These are phyloP conservation scores for Sporothrix brunneoviolacea DNA, from an alignment of 2,329 filamentous ascomycete genomes.

Conservation along the genomic window DNA sequence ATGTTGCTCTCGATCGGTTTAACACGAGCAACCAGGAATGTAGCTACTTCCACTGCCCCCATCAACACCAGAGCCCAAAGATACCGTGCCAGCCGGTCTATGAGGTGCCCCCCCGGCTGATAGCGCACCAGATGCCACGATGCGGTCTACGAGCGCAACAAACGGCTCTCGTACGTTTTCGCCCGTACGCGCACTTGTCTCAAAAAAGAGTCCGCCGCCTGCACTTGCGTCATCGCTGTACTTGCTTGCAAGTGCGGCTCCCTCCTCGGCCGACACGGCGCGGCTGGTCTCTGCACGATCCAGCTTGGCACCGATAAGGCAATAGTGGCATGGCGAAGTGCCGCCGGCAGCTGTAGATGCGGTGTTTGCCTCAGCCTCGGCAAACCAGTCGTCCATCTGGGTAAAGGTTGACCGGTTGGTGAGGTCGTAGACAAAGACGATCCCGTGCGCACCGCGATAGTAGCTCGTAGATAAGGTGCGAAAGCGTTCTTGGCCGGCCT, in stretches of 20 bases:
- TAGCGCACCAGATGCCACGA: conserved; percentile 28
- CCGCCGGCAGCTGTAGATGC: conserved; percentile 20
- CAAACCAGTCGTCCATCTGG: conserved; percentile 48
- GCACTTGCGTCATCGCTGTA: conserved; percentile 26
- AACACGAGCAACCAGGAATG: conserved; percentile 22
- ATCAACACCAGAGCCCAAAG: conserved; percentile 25
- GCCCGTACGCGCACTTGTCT: conserved; percentile 47
- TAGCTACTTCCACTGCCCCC: conserved; percentile 11
- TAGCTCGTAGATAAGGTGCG: conserved; percentile 44
- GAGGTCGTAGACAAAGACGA: conserved; percentile 44
- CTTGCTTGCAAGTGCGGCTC: conserved; percentile 37
- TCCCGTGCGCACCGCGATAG: conserved; percentile 44
- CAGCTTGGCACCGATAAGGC: conserved; percentile 42
- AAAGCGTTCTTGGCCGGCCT: conserved; percentile 43
- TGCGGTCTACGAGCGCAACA: conserved; percentile 43
- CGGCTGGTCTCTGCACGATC: conserved; percentile 38
- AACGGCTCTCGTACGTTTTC: conserved; percentile 46
- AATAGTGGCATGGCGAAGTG: conserved; percentile 12
- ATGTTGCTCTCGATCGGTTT: too few species aligned
- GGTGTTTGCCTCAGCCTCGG: conserved; percentile 45
- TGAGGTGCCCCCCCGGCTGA: background rate
- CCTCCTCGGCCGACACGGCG: conserved; percentile 42
- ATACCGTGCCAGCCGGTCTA: conserved; percentile 28
- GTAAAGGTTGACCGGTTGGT: conserved; percentile 43
- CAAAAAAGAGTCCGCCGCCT: conserved; percentile 38